A percentile compares a stretch with the other conserved stretches of the same genome.
Evolutionary conservation across 768 basidiomycete species (phyloP).

Genomic region (Lactifluus hygrophoroides): DNA sequence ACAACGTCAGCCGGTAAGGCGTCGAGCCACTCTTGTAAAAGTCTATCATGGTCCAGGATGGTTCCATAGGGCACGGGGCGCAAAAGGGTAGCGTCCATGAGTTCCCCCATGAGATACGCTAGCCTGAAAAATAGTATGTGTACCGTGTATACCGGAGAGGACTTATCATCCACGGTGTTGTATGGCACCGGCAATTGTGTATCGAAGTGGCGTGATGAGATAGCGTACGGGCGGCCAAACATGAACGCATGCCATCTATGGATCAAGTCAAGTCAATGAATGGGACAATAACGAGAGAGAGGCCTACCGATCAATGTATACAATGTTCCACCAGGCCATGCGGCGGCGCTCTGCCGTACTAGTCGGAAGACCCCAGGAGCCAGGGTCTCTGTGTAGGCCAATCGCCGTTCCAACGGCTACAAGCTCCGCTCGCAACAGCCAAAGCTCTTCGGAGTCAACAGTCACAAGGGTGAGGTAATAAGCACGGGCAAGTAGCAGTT

Average conservation of each 20-base stretch:
- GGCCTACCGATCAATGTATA: constrained; percentile 68
- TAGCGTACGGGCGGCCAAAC: constrained; percentile 69
- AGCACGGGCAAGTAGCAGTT: constrained; percentile 58
- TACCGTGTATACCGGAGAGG: constrained; percentile 59
- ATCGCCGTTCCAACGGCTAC: constrained; percentile 70
- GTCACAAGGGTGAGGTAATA: constrained; percentile 70
- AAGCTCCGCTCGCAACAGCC: constrained; percentile 66
- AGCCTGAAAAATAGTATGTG: constrained; percentile 69
- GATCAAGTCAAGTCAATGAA: constrained; percentile 9
- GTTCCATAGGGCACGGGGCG: constrained; percentile 65
- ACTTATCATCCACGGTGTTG: constrained; percentile 54
- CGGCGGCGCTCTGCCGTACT: constrained; percentile 67
- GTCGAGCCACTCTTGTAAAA: constrained; percentile 67
- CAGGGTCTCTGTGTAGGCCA: constrained; percentile 84
- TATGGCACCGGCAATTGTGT: constrained; percentile 66
- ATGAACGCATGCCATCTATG: constrained; percentile 81
- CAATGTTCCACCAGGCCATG: constrained; percentile 90
- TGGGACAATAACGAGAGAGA: constrained; percentile 5
- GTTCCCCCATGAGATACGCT: constrained; percentile 73
- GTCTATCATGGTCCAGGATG: constrained; percentile 62
- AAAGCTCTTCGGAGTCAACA: constrained; percentile 73
- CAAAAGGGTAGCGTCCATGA: constrained; percentile 77
- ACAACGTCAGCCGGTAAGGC: constrained; percentile 65
- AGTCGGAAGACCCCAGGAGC: constrained; percentile 61
- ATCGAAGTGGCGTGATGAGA: constrained; percentile 78